phyloP scores from a whole-genome alignment of 352 stramenopile genomes.

The Lagenidium sp. region DNA sequence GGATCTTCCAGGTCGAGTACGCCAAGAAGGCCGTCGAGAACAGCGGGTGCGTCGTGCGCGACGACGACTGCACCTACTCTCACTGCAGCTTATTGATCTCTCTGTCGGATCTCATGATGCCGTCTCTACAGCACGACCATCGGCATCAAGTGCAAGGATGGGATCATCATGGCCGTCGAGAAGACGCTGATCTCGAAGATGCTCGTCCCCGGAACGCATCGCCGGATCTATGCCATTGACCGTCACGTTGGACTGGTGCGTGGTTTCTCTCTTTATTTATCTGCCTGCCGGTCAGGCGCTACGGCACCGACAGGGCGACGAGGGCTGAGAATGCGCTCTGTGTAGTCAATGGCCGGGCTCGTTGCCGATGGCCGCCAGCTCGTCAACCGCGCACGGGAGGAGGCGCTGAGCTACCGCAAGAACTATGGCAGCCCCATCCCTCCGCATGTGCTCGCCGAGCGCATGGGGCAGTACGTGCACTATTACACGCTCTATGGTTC shows the following conservation, averaged over 20 bases:
- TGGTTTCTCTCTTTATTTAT: neutral
- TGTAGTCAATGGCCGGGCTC: conserved; percentile 90
- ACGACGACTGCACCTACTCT: too few species aligned
- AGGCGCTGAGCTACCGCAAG: conserved; percentile 94
- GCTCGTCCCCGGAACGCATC: conserved; percentile 86
- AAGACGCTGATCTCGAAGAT: conserved; percentile 94
- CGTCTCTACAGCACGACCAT: conserved; percentile 84
- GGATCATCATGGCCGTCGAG: conserved; percentile 96
- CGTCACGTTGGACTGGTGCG: conserved; percentile 85
- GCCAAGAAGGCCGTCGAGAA: conserved; percentile 98
- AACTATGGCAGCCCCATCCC: conserved; percentile 94
- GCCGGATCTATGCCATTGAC: conserved; percentile 86
- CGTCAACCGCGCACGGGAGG: conserved; percentile 92
- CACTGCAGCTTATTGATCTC: too few species aligned
- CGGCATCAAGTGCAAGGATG: conserved; percentile 96
- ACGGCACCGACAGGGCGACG: too few species aligned
- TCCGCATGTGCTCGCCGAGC: conserved; percentile 90
- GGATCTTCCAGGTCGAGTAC: conserved; percentile 99
- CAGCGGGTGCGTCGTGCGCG: conserved; percentile 50
- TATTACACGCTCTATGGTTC: conserved; percentile 98
- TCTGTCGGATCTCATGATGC: too few species aligned
- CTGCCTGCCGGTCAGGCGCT: neutral
- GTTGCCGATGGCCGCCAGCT: conserved; percentile 95
- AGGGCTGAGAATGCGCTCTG: too few species aligned
- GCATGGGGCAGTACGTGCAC: conserved; percentile 96